Base-by-base conservation (phyloP, 2,329 filamentous ascomycete genomes). In the Aspergillus fructus region DNA sequence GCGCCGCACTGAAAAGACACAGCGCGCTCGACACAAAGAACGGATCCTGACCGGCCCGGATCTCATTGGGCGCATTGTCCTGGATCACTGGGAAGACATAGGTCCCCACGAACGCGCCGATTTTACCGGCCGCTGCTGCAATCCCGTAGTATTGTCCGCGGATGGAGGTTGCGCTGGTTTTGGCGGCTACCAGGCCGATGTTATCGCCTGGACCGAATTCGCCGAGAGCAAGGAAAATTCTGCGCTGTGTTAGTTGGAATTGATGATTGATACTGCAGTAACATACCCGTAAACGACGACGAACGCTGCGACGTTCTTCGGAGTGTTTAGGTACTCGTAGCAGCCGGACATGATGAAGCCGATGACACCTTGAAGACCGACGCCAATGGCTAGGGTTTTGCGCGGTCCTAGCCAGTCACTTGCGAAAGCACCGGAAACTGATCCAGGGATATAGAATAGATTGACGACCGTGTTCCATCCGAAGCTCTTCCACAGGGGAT, bases 401-500 rank as follows among this genome's bases (percentile, higher is more conserved):
- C 88, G 87, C 0, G 93, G 91, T 0, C 93, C 93, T 50, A 96
- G 78, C 77, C 82, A 86, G 74, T 97, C 93, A 24, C 86, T 89
- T 6, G 89, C 78, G 55, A 89, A 89, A 0, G 90, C 89, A 19
- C 93, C 93, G 3, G 89, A 74, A 52, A 93, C 79, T 23, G 90
- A 90, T 1, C 93, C 93, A 0, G 91, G 92, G 49, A 96, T 83
- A 74, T 96, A 96, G 74, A 96, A 96, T 61, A 91, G 78, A 72
- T 94, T 96, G 78, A 96, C 86, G 42, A 96, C 83, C 0, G 89
- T 91, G 70, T 91, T 92, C 91, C 91, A 96, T 41, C 91, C 93
- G 60, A 96, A 93, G 11, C 86, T 78, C 61, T 89, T 89, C 68
- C 90, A 93, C 2, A 96, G 78, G 0, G 88, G 83, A 0, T 85